Evolutionary conservation across 2,329 filamentous ascomycete species (phyloP).

Genomic region (Colletotrichum echinochloae): DNA sequence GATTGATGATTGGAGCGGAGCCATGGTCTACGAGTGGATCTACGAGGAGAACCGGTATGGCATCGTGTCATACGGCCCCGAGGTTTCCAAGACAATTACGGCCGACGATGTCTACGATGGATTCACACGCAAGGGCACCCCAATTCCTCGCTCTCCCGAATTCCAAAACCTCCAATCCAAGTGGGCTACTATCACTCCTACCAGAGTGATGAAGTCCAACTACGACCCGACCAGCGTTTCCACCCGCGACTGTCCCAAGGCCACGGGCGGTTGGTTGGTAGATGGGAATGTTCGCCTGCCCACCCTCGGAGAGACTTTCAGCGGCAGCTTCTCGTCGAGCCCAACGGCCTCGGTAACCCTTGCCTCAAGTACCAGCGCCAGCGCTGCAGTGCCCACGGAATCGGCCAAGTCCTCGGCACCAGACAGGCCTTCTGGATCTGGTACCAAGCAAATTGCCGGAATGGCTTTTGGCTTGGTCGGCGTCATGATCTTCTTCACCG

Average conservation of each 20-base stretch:
- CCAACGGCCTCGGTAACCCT: slow-evolving; percentile 39
- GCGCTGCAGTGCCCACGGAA: slow-evolving; percentile 47
- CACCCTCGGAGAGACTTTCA: slow-evolving; percentile 69
- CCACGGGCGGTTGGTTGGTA: slow-evolving; percentile 79
- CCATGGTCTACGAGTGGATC: slow-evolving; percentile 93
- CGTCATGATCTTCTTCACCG: slow-evolving; percentile 65
- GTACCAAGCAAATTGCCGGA: slow-evolving; percentile 60
- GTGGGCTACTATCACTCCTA: slow-evolving; percentile 79
- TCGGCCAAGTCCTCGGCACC: slow-evolving; percentile 48
- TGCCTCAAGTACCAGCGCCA: slow-evolving; percentile 16
- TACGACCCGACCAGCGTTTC: slow-evolving; percentile 73
- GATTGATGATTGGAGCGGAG: slow-evolving; percentile 76
- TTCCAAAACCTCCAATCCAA: slow-evolving; percentile 81
- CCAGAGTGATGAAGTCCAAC: slow-evolving; percentile 72
- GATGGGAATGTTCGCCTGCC: slow-evolving; percentile 78
- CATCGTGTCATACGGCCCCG: slow-evolving; percentile 78
- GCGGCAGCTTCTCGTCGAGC: slow-evolving; percentile 44
- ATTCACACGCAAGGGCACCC: slow-evolving; percentile 77
- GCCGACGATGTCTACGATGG: slow-evolving; percentile 72
- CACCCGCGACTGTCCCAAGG: slow-evolving; percentile 76
- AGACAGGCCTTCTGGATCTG: slow-evolving; percentile 52
- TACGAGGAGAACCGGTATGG: slow-evolving; percentile 87
- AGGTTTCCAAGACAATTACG: slow-evolving; percentile 62
- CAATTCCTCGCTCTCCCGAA: slow-evolving; percentile 79
- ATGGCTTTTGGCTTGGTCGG: slow-evolving; percentile 62